Percentiles rank a stretch among this genome's conserved stretches.
These are phyloP conservation scores for Parachaetomium inaequale DNA, from an alignment of 495 filamentous ascomycete species.

Conservation along the genomic window DNA sequence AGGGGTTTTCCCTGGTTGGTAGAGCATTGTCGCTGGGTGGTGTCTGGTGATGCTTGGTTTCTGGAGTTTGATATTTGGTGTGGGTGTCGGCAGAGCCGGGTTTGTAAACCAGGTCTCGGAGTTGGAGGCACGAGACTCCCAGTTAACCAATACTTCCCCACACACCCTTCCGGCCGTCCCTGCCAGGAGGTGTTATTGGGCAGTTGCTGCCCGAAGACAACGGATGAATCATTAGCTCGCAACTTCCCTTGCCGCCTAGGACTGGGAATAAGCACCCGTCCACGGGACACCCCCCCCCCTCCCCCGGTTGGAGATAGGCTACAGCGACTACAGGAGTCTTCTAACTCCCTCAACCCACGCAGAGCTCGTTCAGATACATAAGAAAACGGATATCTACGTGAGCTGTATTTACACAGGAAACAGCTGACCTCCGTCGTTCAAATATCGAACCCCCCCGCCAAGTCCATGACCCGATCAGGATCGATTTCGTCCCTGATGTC, in stretches of 20 bases:
- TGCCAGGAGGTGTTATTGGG: background rate
- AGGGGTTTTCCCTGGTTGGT: conserved; percentile 2
- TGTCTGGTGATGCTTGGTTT: background rate
- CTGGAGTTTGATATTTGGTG: background rate
- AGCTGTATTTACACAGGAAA: too few relatives aligned
- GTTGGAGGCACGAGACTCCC: background rate
- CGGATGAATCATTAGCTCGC: too few relatives aligned
- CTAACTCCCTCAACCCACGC: too few relatives aligned
- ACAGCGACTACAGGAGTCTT: too few relatives aligned
- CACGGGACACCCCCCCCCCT: too few relatives aligned
- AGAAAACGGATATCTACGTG: too few relatives aligned
- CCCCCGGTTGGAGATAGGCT: too few relatives aligned
- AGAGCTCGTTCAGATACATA: too few relatives aligned
- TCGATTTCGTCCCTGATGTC: conserved; percentile 20
- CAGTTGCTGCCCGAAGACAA: background rate
- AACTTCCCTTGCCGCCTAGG: too few relatives aligned
- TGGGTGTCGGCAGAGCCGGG: background rate
- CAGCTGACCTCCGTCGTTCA: conserved; percentile 13
- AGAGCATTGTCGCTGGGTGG: background rate
- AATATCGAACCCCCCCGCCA: conserved; percentile 26
- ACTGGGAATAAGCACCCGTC: too few relatives aligned
- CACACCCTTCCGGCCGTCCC: background rate
- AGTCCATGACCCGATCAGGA: conserved; percentile 26
- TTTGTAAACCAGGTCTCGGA: background rate
- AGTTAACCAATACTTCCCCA: background rate